Base-by-base conservation (phyloP, 2,329 filamentous ascomycete genomes). In the Coleophoma cylindrospora region DNA sequence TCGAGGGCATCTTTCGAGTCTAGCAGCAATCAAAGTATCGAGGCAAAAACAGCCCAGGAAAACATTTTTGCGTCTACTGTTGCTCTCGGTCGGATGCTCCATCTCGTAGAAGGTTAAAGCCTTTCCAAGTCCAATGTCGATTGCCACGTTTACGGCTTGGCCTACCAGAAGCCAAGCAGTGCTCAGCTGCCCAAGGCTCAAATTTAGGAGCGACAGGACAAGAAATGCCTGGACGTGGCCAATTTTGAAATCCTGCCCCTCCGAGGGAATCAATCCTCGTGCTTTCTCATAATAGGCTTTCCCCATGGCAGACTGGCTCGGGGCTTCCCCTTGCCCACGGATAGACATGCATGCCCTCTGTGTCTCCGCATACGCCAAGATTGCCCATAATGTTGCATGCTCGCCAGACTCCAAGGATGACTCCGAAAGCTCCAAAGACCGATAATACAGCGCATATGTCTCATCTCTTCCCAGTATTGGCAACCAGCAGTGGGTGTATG, bases 401-500 rank as follows among this genome's bases (percentile, higher is more conserved):
- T 71, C 61, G 34, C 71, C 59, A 46, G 63, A 56, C 61, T 59
- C 27, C 3, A 47, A 3, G 37, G 47, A 44, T 8, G 48, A 21
- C n/a, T 43, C 22, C n/a, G 43, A 50, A 1, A 50, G 41, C 34
- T 43, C 22, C 21, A 45, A 45, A 13, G 50, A 34, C 17, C 43
- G 43, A 7, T 49, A 41, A 40, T 51, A 52, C 3, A 49, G 22
- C 34, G 45, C 48, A 13, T 34, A 43, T 32, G 85, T 70, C 40
- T 77, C 75, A 45, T 84, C 77, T 53, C 81, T 83, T 52, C 87
- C 81, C 11, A 84, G 71, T 32, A 90, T 81, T 0, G 86, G 86
- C 27, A 90, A 74, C 86, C 86, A 90, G 49, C 78, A 81, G 61
- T 89, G 84, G 0, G 83, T 87, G 57, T 87, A 87, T 1, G 84